Evolutionary conservation across 1,284 basidiomycete species (phyloP).

Genomic region (Heterobasidion occidentale): DNA sequence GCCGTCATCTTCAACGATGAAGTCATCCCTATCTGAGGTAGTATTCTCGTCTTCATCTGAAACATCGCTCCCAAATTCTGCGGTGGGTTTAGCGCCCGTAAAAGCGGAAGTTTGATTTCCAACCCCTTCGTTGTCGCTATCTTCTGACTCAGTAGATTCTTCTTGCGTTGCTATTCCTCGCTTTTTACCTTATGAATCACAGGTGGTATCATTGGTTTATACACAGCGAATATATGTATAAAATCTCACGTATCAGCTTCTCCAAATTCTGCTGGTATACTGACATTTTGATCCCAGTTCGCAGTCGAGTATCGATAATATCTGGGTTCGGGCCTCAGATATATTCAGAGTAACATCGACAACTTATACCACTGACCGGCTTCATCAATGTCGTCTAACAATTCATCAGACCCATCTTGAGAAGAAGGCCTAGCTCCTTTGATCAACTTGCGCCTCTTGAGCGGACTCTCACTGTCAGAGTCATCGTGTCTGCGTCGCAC

Average conservation of each 20-base stretch:
- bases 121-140: neutral
- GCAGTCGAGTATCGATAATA: conserved; percentile 56
- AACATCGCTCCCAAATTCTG: conserved; percentile 5
- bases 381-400: conserved; percentile 53
- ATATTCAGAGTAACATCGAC: neutral
- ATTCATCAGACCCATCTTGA: conserved; percentile 37
- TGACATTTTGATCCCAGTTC: conserved; percentile 51
- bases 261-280: conserved; percentile 58
- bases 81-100: conserved; percentile 9
- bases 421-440: conserved; percentile 38
- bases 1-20: conserved; percentile 72
- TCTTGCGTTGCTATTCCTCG: neutral
- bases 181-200: conserved; percentile 1
- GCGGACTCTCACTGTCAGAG: conserved; percentile 15
- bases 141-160: conserved; percentile 1
- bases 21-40: conserved; percentile 37
- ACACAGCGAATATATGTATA: neutral
- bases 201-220: conserved; percentile 1
- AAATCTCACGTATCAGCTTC: conserved; percentile 46
- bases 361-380: conserved; percentile 30
- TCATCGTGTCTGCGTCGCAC: conserved; percentile 1
- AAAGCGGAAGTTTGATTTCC: conserved; percentile 21
- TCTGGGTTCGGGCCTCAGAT: conserved; percentile 25
- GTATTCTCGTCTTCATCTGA: conserved; percentile 18
- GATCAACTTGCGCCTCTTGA: conserved; percentile 35